Evolutionary conservation across 139 green algal genomes (phyloP).

Genomic region (Chlorella sorokiniana): DNA sequence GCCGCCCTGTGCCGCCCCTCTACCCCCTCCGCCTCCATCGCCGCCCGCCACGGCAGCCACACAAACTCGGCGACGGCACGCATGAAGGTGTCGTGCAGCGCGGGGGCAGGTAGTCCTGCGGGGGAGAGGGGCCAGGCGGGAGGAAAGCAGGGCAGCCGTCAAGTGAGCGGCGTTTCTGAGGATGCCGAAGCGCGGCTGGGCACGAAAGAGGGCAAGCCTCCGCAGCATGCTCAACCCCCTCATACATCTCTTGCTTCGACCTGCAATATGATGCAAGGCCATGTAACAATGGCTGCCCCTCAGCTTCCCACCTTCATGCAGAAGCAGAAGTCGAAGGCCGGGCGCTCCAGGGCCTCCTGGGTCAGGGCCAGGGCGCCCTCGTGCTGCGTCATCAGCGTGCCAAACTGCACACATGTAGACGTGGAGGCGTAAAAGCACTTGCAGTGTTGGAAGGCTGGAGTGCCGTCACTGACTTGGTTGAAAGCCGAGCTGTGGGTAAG

Average conservation of each 20-base stretch:
- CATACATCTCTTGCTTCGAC: no score
- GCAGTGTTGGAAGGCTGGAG: no score
- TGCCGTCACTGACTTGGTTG: no score
- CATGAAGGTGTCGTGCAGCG: slow-evolving; percentile 68
- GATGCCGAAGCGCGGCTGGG: not conserved
- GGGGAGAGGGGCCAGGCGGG: no score
- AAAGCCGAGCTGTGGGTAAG: no score
- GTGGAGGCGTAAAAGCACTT: not conserved
- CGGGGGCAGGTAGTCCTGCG: slow-evolving; percentile 76
- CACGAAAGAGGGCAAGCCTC: not conserved
- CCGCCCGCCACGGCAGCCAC: slow-evolving; percentile 82
- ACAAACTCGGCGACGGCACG: slow-evolving; percentile 85
- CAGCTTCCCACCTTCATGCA: slow-evolving; percentile 29
- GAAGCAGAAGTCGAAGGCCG: slow-evolving; percentile 42
- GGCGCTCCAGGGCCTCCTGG: slow-evolving; percentile 22
- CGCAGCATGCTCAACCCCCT: no score
- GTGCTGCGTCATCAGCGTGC: slow-evolving; percentile 13
- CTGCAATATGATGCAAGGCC: not conserved
- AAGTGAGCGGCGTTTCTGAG: not conserved
- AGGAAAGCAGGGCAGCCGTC: not conserved
- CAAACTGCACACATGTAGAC: not conserved
- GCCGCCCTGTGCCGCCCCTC: slow-evolving; percentile 38
- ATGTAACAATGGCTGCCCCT: not conserved
- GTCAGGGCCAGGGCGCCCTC: slow-evolving; percentile 30
- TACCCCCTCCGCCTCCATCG: slow-evolving; percentile 23